phyloP scores from a whole-genome alignment of 805 yeast species.

The Nakazawaea laoshanensis region DNA sequence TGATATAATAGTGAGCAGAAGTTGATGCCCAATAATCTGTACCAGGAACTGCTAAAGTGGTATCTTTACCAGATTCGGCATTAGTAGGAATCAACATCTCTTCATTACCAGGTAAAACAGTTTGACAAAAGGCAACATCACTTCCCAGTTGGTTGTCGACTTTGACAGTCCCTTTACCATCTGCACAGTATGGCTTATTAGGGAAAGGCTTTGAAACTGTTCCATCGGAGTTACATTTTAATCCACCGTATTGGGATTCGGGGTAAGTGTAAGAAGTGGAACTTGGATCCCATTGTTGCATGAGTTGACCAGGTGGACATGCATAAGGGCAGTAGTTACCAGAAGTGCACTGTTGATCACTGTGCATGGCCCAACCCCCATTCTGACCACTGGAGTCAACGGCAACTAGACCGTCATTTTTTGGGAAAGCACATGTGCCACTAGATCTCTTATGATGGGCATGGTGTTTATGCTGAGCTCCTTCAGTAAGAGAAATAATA shows the following conservation, averaged over 20 bases:
- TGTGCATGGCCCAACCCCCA: slow-evolving; percentile 85
- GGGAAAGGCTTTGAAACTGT: slow-evolving; percentile 52
- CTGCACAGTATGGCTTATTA: slow-evolving; percentile 55
- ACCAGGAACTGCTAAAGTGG: slow-evolving; percentile 75
- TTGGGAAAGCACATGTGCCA: slow-evolving; percentile 61
- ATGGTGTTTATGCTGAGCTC: slow-evolving; percentile 3
- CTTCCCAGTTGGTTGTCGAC: slow-evolving; percentile 43
- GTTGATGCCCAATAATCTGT: slow-evolving; percentile 79
- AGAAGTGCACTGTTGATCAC: slow-evolving; percentile 61
- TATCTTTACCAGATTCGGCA: slow-evolving; percentile 38
- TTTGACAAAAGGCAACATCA: slow-evolving; percentile 81
- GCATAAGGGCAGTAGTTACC: slow-evolving; percentile 91
- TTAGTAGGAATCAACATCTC: slow-evolving; percentile 87
- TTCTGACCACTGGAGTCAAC: slow-evolving; percentile 50
- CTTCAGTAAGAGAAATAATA: not conserved
- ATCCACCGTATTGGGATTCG: slow-evolving; percentile 74
- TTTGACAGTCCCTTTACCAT: slow-evolving; percentile 69
- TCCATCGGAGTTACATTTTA: slow-evolving; percentile 69
- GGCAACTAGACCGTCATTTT: slow-evolving; percentile 56
- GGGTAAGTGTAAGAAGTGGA: slow-evolving; percentile 74
- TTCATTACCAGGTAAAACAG: slow-evolving; percentile 90
- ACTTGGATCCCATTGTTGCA: slow-evolving; percentile 82
- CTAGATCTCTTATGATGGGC: slow-evolving; percentile 18
- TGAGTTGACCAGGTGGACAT: slow-evolving; percentile 78
- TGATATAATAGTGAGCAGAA: slow-evolving; percentile 80